These are phyloP conservation scores for Botryotinia narcissicola DNA, from an alignment of 2,329 filamentous ascomycete species.

Conservation along the genomic window DNA sequence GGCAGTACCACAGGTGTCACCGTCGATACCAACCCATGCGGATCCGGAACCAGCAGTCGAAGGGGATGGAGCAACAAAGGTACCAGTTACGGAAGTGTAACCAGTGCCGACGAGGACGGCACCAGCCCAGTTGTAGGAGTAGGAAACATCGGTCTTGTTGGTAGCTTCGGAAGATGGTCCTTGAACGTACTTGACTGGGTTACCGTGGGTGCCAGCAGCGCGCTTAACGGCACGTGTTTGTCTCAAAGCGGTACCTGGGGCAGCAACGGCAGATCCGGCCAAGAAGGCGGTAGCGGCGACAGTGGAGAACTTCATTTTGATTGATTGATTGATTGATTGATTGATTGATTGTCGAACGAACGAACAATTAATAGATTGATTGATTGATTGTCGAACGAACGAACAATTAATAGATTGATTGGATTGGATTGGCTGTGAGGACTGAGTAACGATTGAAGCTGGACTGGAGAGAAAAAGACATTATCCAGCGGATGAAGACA, in stretches of 20 bases:
- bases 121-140: conserved; percentile 59
- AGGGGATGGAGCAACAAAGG: conserved; percentile 53
- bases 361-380: conserved; percentile 10
- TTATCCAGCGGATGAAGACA: neutral
- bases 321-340: neutral
- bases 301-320: conserved; percentile 51
- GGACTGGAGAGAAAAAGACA: conserved; percentile 16
- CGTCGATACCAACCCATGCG: conserved; percentile 62
- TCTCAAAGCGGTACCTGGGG: conserved; percentile 45
- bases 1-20: conserved; percentile 53
- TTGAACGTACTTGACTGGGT: conserved; percentile 39
- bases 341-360: conserved; percentile 12
- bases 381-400: conserved; percentile 8
- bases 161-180: conserved; percentile 35
- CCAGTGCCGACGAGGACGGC: conserved; percentile 51
- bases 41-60: conserved; percentile 39
- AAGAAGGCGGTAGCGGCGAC: conserved; percentile 41
- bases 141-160: conserved; percentile 46
- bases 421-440: conserved; percentile 12
- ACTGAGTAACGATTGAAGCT: conserved; percentile 12
- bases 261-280: conserved; percentile 45
- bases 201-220: conserved; percentile 32
- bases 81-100: conserved; percentile 53
- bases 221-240: conserved; percentile 37
- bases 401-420: conserved; percentile 10